Evolutionary conservation across 2,329 filamentous ascomycete species (phyloP).

Genomic region (Fusarium neocosmosporiellum): DNA sequence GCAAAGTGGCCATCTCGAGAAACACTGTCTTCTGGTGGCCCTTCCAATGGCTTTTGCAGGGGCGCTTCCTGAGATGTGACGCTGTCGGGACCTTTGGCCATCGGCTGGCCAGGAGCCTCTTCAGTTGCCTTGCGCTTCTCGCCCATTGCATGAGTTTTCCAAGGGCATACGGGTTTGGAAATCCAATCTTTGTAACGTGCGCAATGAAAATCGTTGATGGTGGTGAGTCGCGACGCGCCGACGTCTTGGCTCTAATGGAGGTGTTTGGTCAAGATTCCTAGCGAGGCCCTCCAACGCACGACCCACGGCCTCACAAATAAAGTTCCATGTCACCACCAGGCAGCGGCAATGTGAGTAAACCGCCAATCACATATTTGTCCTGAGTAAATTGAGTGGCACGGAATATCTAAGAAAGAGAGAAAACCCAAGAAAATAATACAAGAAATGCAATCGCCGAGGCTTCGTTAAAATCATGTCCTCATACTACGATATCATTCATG

Average conservation of each 20-base stretch:
- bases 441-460: slow-evolving; percentile 36
- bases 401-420: neutral
- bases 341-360: neutral
- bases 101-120: slow-evolving; percentile 4
- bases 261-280: slow-evolving; percentile 1
- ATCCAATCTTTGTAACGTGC: neutral
- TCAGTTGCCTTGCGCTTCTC: slow-evolving; percentile 37
- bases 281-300: slow-evolving; percentile 2
- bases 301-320: neutral
- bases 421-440: slow-evolving; percentile 11
- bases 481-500: slow-evolving; percentile 38
- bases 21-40: slow-evolving; percentile 10
- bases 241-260: neutral
- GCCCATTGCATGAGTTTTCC: slow-evolving; percentile 20
- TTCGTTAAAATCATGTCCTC: slow-evolving; percentile 48
- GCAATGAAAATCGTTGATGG: neutral
- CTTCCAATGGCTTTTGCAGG: neutral
- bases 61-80: neutral
- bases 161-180: too few relatives aligned
- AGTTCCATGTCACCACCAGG: neutral
- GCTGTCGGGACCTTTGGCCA: neutral
- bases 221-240: slow-evolving; percentile 2
- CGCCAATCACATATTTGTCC: neutral
- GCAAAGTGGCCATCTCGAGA: slow-evolving; percentile 49
- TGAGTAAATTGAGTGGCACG: neutral